These are phyloP conservation scores for Boechera stricta DNA, from an alignment of 345 rosid species.

Conservation along the genomic window DNA sequence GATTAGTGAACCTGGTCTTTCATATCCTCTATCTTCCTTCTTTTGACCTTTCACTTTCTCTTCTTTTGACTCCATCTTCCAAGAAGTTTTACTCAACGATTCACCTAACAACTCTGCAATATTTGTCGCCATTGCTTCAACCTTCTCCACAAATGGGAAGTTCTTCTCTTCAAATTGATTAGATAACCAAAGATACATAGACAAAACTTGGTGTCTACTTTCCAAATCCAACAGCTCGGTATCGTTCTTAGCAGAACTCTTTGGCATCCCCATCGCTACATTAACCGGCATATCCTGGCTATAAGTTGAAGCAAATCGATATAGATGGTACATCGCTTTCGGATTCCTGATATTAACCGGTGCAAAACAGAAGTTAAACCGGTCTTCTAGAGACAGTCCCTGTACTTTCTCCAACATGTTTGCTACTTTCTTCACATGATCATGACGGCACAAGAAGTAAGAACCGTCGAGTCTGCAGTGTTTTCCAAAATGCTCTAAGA, in stretches of 20 bases:
- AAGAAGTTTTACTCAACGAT: constrained; percentile 68
- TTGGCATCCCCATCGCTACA: constrained; percentile 93
- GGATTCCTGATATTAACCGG: constrained; percentile 94
- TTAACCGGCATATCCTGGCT: constrained; percentile 71
- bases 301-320: constrained; percentile 71
- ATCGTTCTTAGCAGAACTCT: constrained; percentile 80
- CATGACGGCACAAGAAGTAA: constrained; percentile 83
- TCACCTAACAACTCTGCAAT: constrained; percentile 85
- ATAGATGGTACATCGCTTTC: constrained; percentile 85
- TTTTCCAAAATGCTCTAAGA: constrained; percentile 79
- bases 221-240: constrained; percentile 83
- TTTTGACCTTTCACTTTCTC: constrained; percentile 50
- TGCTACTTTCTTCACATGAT: constrained; percentile 89
- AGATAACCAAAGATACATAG: constrained; percentile 93
- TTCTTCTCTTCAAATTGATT: constrained; percentile 73
- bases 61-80: constrained; percentile 81
- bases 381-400: constrained; percentile 79
- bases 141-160: constrained; percentile 77
- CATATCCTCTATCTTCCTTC: constrained; percentile 55
- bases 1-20: constrained; percentile 70
- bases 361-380: constrained; percentile 95
- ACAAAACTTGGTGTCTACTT: constrained; percentile 82
- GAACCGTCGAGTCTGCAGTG: constrained; percentile 84
- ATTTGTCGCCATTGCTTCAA: constrained; percentile 78
- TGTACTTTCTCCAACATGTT: constrained; percentile 88